Conservation (phyloP, 345 rosid species). For the Orychophragmus violaceus region DNA sequence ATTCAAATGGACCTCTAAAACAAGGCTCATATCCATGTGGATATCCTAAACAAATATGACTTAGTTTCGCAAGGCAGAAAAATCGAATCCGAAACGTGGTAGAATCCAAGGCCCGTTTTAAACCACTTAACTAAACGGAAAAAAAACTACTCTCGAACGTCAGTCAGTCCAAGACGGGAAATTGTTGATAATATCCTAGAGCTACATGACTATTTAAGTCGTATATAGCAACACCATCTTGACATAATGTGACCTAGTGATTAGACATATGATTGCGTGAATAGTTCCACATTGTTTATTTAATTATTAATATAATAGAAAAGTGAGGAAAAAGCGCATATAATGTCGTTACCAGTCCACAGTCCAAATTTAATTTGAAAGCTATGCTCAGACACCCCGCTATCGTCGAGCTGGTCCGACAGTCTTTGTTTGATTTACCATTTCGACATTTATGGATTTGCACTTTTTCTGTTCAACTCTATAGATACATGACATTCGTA, state of each 20-base stretch:
- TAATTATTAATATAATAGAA: background rate
- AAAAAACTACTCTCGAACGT: background rate
- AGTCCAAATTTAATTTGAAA: slow-evolving; percentile 23
- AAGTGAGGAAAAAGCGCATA: background rate
- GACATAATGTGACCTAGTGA: slow-evolving; percentile 25
- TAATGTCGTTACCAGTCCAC: slow-evolving; percentile 9
- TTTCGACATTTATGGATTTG: background rate
- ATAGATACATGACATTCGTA: background rate
- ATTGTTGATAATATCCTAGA: background rate
- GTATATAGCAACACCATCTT: background rate
- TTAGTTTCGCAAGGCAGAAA: no score
- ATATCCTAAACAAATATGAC: no score
- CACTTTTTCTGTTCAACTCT: slow-evolving; percentile 19
- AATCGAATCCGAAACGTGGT: no score
- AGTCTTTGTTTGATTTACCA: slow-evolving; percentile 7
- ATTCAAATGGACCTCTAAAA: no score
- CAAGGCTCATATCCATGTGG: no score
- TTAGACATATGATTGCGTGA: slow-evolving; percentile 9
- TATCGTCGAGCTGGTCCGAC: slow-evolving; percentile 22
- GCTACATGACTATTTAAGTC: background rate
- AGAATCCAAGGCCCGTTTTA: no score
- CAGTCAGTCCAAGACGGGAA: background rate
- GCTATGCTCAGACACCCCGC: slow-evolving; percentile 15
- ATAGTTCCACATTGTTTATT: background rate
- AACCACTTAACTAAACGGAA: background rate